Percentiles rank a stretch among this genome's conserved stretches.
Conservation (phyloP, 2,329 filamentous ascomycete genomes). For the Hymenoscyphus infarciens region DNA sequence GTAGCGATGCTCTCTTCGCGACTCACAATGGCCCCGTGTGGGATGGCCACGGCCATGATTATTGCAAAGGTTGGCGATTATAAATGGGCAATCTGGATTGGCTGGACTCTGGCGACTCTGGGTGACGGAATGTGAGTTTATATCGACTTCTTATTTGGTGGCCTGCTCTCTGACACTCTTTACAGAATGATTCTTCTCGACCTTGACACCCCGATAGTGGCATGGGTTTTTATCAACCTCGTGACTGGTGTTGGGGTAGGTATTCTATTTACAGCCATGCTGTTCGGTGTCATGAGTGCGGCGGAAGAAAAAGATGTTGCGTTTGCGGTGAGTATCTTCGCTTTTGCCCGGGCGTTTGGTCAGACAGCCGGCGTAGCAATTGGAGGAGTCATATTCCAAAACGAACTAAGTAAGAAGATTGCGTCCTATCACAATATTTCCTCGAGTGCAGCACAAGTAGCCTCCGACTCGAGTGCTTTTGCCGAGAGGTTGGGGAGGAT, state of each 20-base stretch:
- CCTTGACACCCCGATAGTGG: conserved; percentile 43
- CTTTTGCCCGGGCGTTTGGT: conserved; percentile 62
- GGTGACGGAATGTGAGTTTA: too few species aligned
- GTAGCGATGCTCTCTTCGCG: too few species aligned
- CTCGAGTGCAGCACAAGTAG: neutral
- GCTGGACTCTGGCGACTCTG: too few species aligned
- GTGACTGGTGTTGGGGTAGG: conserved; percentile 59
- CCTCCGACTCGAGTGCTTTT: conserved; percentile 1
- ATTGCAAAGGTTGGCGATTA: too few species aligned
- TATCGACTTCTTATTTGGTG: too few species aligned
- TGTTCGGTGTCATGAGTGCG: conserved; percentile 59
- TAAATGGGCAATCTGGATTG: too few species aligned
- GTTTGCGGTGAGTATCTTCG: conserved; percentile 60
- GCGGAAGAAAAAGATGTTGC: conserved; percentile 53
- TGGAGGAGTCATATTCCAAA: conserved; percentile 66
- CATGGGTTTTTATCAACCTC: conserved; percentile 60
- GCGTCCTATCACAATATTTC: neutral
- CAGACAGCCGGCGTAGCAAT: conserved; percentile 38
- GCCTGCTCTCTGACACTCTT: too few species aligned
- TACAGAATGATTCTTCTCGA: neutral
- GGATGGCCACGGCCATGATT: too few species aligned
- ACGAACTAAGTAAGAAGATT: conserved; percentile 33
- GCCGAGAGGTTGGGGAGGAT: neutral
- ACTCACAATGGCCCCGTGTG: too few species aligned
- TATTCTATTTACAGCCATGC: conserved; percentile 59